Conservation (phyloP, 2,329 filamentous ascomycete genomes). For the Penicillium sp. region DNA sequence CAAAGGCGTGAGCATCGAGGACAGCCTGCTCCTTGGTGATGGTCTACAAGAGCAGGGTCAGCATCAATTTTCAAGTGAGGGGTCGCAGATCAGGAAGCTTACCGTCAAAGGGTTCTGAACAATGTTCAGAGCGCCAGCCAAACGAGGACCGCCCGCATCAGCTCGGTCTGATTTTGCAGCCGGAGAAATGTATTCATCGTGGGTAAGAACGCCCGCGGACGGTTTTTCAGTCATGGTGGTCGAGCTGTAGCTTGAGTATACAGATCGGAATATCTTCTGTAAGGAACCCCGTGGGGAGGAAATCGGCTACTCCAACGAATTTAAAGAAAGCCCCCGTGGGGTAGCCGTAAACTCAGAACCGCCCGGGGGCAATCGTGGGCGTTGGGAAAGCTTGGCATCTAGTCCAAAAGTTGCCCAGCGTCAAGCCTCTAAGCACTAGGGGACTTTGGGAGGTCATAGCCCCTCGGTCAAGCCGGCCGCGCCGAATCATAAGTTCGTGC, state of each 20-base stretch:
- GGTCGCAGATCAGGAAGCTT: slow-evolving; percentile 13
- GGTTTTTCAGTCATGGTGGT: slow-evolving; percentile 11
- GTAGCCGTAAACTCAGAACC: neutral
- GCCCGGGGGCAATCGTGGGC: neutral
- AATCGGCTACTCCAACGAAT: neutral
- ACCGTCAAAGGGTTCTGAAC: slow-evolving; percentile 49
- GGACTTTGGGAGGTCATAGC: neutral
- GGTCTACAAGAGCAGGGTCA: slow-evolving; percentile 25
- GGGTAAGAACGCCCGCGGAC: slow-evolving; percentile 2
- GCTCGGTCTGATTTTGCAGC: neutral
- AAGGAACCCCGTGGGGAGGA: neutral
- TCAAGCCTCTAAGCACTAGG: neutral
- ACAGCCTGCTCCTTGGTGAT: slow-evolving; percentile 31
- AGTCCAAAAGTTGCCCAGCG: neutral
- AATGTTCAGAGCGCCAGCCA: slow-evolving; percentile 47
- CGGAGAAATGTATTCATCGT: slow-evolving; percentile 9
- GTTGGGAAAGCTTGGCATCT: neutral
- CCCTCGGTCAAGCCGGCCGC: neutral
- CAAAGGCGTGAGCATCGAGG: slow-evolving; percentile 30
- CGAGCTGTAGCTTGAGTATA: neutral
- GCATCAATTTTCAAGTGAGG: neutral
- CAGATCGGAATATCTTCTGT: neutral
- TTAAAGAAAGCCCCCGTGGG: slow-evolving; percentile 3
- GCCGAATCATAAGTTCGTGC: neutral
- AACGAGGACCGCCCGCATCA: slow-evolving; percentile 29